Base-by-base conservation (phyloP, 495 filamentous ascomycete genomes). In the Aspergillus kassunensis region DNA sequence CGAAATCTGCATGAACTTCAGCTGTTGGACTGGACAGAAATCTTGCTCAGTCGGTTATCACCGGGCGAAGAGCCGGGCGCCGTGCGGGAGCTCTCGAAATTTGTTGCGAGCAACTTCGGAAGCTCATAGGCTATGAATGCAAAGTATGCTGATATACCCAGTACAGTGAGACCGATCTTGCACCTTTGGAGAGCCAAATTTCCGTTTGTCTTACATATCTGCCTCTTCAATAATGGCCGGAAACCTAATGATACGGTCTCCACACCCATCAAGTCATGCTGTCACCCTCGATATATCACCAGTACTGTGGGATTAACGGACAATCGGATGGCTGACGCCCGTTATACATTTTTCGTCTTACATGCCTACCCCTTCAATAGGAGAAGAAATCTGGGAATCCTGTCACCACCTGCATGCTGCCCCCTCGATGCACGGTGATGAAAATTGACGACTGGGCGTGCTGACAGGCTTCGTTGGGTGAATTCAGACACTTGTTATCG, bases 1-100 rank as follows among this genome's bases (percentile, higher is more conserved):
- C 68, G 67, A 30, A 66, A 63, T 2, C 54, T 80, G 9, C 75
- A 77, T 43, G 70, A 79, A 21, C 62, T 80, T 0, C 60, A 63
- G 21, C 25, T 54, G 34, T 34, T 55, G 12, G 53, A 66, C 7
- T 76, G 71, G 71, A 39, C 54, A 15, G 58, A 65, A 12, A 43
- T 69, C 20, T 46, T 74, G 3, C 50, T 45, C 16, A 24, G 48
- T 7, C 53, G 34, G 21, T 23, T 65, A 33, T 48, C 39, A 19
- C 5, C 51, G 1, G 59, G 56, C 4, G 54, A 53, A 20, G 55
- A 59, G 12, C 31, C 33, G 10, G n/a, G 8, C 16, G 31, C 34
- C 5, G 30, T 58, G 18, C 37, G 47, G 19, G 57, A 56, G 21
- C 55, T 65, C 34, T 42, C 59, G 10, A 42, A n/a, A n/a, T 62